A percentile compares a stretch with the other conserved stretches of the same genome.
These are phyloP conservation scores for Trichoderma semiorbis DNA, from an alignment of 2,329 filamentous ascomycete species.

Conservation along the genomic window DNA sequence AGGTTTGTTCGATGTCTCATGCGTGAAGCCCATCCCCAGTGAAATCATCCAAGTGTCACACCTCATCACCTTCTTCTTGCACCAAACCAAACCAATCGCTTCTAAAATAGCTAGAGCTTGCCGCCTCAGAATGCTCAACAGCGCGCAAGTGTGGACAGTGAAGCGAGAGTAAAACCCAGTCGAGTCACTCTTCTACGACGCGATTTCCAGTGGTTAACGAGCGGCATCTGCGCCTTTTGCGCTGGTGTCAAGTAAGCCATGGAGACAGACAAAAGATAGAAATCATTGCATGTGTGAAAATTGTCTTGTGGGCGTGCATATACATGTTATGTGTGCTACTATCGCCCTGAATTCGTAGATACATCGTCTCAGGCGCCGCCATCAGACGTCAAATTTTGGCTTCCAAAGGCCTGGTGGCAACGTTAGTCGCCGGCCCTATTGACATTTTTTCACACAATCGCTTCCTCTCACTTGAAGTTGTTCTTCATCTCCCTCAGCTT, in stretches of 20 bases:
- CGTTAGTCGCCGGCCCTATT: background rate
- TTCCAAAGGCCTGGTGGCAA: conserved; percentile 27
- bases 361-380: background rate
- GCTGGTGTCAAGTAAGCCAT: conserved; percentile 33
- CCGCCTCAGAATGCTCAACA: conserved; percentile 51
- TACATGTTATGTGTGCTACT: background rate
- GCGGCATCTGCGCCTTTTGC: conserved; percentile 26
- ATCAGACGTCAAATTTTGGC: conserved; percentile 19
- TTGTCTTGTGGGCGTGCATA: background rate
- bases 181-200: conserved; percentile 23
- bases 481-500: conserved; percentile 91
- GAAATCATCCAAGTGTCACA: background rate
- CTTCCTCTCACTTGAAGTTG: conserved; percentile 56
- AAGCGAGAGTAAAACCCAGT: conserved; percentile 55
- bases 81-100: conserved; percentile 36
- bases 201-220: conserved; percentile 32
- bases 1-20: background rate
- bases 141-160: conserved; percentile 67
- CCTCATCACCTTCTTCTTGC: background rate
- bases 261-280: conserved; percentile 31
- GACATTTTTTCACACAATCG: background rate
- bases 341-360: background rate
- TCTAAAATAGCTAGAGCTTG: conserved; percentile 66
- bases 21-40: background rate
- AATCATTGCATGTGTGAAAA: background rate